phyloP scores from a whole-genome alignment of 257 asterid species.

The Solanum neorickii region DNA sequence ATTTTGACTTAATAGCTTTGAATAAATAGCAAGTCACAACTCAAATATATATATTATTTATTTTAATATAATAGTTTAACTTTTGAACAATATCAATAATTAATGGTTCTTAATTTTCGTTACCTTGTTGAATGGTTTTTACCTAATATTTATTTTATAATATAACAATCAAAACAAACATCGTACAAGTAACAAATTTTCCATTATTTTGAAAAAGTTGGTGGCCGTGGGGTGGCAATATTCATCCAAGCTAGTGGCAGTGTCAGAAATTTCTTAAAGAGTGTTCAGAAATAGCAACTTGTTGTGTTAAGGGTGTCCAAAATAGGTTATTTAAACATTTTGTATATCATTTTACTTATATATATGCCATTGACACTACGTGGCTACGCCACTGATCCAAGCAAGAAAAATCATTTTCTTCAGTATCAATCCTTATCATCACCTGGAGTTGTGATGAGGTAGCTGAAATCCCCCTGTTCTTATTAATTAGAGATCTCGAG shows the following conservation, averaged over 20 bases:
- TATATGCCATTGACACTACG: too few relatives aligned
- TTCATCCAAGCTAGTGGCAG: too few relatives aligned
- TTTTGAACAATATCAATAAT: not conserved
- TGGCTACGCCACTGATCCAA: not conserved
- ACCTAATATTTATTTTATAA: too few relatives aligned
- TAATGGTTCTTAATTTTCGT: too few relatives aligned
- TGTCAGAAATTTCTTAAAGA: too few relatives aligned
- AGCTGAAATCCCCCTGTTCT: not conserved
- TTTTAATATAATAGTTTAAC: too few relatives aligned
- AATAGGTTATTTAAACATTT: too few relatives aligned
- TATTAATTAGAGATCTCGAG: not conserved
- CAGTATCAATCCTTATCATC: not conserved
- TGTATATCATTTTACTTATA: too few relatives aligned
- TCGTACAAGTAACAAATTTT: fast-evolving
- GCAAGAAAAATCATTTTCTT: not conserved
- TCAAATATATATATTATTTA: not conserved
- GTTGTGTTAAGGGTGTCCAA: too few relatives aligned
- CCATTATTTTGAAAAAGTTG: not conserved
- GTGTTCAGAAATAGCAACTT: too few relatives aligned
- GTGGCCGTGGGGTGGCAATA: not conserved
- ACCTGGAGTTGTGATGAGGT: not conserved
- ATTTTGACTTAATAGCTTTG: not conserved
- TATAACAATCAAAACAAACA: not conserved
- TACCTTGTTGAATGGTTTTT: not conserved
- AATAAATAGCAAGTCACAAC: not conserved